Conservation (phyloP, 2,329 filamentous ascomycete genomes). For the Sarocladiaceae sp. region DNA sequence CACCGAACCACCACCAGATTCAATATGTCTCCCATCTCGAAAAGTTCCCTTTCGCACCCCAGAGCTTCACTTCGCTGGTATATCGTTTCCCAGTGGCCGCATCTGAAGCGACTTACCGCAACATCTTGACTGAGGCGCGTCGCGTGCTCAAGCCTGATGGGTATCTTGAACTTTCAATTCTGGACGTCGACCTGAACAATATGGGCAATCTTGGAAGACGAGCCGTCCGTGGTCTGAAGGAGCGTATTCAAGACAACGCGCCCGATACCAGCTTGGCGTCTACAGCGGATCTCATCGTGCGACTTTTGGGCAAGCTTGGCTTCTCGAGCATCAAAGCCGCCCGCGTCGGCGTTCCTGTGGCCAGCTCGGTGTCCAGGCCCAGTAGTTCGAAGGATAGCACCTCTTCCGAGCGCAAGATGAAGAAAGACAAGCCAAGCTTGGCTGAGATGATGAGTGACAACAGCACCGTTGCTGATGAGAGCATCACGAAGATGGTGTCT, state of each 20-base stretch:
- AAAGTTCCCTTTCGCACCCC: constrained; percentile 70
- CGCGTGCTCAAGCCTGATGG: constrained; percentile 75
- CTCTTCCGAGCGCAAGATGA: constrained; percentile 13
- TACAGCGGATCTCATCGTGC: constrained; percentile 58
- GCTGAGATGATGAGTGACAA: constrained; percentile 71
- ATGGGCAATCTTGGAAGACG: constrained; percentile 71
- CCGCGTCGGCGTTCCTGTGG: constrained; percentile 73
- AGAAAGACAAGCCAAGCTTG: constrained; percentile 49
- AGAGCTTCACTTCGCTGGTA: constrained; percentile 73
- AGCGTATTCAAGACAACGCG: constrained; percentile 59
- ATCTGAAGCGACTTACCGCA: constrained; percentile 64
- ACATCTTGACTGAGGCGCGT: constrained; percentile 69
- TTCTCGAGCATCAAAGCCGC: constrained; percentile 73
- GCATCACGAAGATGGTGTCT: constrained; percentile 88
- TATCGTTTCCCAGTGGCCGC: constrained; percentile 72
- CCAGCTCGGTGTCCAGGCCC: constrained; percentile 37
- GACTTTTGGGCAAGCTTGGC: constrained; percentile 62
- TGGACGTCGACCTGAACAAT: constrained; percentile 77
- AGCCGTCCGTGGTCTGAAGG: constrained; percentile 67
- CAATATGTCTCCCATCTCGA: constrained; percentile 58
- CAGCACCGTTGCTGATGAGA: constrained; percentile 69
- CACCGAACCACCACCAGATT: constrained; percentile 72
- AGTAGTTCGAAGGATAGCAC: background rate
- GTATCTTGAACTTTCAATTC: constrained; percentile 71
- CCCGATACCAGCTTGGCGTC: constrained; percentile 57